Percentiles rank a stretch among this genome's conserved stretches.
Evolutionary conservation across 345 rosid species (phyloP).

Genomic region (Hevea brasiliensis): DNA sequence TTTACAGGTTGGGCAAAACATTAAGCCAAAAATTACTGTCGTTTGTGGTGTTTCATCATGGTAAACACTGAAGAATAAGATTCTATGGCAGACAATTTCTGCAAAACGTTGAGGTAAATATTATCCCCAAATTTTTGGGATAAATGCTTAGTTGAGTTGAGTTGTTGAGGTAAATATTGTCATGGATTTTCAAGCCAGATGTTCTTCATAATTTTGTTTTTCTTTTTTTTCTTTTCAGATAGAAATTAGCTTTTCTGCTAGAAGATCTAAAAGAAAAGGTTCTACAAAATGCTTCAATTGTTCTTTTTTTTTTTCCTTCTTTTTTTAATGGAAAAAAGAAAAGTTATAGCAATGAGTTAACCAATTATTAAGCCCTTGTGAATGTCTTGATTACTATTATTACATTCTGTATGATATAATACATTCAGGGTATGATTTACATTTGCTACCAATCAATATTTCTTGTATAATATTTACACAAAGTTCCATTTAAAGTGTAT

Average conservation of each 20-base stretch:
- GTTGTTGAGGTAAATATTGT: conserved; percentile 37
- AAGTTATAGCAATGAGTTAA: neutral
- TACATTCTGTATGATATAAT: no score
- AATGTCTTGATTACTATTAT: neutral
- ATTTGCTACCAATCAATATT: no score
- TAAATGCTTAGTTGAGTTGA: no score
- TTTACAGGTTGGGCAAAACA: conserved; percentile 27
- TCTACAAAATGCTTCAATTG: neutral
- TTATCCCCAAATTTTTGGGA: no score
- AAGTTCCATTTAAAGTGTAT: no score
- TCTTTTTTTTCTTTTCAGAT: neutral
- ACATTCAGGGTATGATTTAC: no score
- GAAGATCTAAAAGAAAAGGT: neutral
- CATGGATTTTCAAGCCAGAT: conserved; percentile 10
- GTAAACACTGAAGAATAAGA: conserved; percentile 13
- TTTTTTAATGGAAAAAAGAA: no score
- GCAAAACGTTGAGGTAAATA: conserved; percentile 34
- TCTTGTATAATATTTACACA: no score
- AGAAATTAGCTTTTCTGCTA: neutral
- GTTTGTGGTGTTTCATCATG: conserved; percentile 3
- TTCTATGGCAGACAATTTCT: conserved; percentile 6
- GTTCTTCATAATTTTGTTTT: conserved; percentile 1
- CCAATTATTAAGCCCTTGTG: neutral
- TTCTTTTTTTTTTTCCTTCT: neutral
- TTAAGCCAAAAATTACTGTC: conserved; percentile 7